These are phyloP conservation scores for Caryopteris hybrid DNA, from an alignment of 305 asterid genomes.

Conservation along the genomic window DNA sequence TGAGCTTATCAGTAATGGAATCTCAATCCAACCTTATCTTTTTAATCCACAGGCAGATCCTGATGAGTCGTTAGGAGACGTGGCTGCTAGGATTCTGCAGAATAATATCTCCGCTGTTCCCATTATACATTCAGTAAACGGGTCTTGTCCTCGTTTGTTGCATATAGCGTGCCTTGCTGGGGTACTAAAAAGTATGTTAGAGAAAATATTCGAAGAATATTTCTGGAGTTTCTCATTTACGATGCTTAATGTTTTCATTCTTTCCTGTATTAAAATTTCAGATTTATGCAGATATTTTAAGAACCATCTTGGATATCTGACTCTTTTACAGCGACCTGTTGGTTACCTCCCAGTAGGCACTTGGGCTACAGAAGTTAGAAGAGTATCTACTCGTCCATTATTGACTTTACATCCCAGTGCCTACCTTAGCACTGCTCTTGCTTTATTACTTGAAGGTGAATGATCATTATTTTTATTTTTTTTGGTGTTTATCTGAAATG, in stretches of 20 bases:
- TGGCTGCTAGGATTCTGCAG: constrained; percentile 49
- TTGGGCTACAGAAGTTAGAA: constrained; percentile 44
- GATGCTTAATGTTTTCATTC: too few species aligned
- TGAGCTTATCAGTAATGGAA: background rate
- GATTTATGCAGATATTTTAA: constrained; percentile 55
- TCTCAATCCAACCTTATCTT: background rate
- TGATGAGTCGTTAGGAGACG: constrained; percentile 54
- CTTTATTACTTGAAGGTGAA: constrained; percentile 59
- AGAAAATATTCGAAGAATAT: background rate
- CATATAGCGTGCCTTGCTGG: constrained; percentile 58
- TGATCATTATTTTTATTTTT: too few species aligned
- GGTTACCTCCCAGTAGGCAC: too few species aligned
- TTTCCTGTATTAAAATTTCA: constrained; percentile 22
- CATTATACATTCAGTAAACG: constrained; percentile 39
- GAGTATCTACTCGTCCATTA: constrained; percentile 30
- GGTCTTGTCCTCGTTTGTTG: constrained; percentile 45
- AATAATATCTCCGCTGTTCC: constrained; percentile 62
- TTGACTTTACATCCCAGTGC: constrained; percentile 41
- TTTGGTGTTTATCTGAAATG: too few species aligned
- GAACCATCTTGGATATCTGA: constrained; percentile 45
- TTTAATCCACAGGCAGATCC: constrained; percentile 57
- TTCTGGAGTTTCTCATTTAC: too few species aligned
- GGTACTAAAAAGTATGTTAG: constrained; percentile 40
- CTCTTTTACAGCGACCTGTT: constrained; percentile 57
- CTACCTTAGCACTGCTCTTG: constrained; percentile 46